Evolutionary conservation across 2,329 filamentous ascomycete genomes (phyloP), one percentile per base, ranked within the genome.

Genomic region (Fusarium phyllophilum): DNA sequence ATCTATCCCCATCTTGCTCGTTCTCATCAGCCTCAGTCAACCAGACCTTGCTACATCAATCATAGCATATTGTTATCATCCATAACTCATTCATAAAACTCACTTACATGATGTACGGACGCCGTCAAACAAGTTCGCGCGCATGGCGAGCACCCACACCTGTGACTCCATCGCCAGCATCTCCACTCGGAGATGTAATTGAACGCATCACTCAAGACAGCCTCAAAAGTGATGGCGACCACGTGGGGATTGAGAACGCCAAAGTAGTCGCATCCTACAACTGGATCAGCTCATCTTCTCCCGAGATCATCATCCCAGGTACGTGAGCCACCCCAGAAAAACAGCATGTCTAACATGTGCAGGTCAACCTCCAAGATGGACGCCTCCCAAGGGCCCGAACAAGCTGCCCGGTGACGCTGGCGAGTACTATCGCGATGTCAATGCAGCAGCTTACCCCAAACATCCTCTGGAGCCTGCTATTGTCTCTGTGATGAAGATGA

Each of bases 381-480:
- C 72, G 2, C 77, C 76, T 18, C 51, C 39, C 13, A 46, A 46
- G 11, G 56, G 45, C 4, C 13, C 45, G 1, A 59, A 8, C 1
- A 48, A 34, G 6, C 36, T 76, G 11, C 22, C 38, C 0, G 26
- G 31, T 22, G 89, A 91, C 70, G 76, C 68, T 13, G 87, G 86
- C 5, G 73, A 81, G 1, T 90, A 86, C 74, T 89, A 84, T 68
- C 86, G 87, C 7, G 89, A 91, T 73, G 78, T 81, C 6, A 91
- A 91, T 66, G 85, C 87, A 1, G 87, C 87, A 0, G 82, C 81
- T 6, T 88, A 82, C 62, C 84, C 88, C 5, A 73, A 76, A 6
- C 85, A 89, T 73, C 87, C 88, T 0, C 81, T 86, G 26, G 87
- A 89, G 62, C 85, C 89, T 3, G 82, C 85, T 1, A 82, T 89